These are phyloP conservation scores for Wickerhamomyces xylosicus DNA, from an alignment of 805 yeast species.

Conservation along the genomic window DNA sequence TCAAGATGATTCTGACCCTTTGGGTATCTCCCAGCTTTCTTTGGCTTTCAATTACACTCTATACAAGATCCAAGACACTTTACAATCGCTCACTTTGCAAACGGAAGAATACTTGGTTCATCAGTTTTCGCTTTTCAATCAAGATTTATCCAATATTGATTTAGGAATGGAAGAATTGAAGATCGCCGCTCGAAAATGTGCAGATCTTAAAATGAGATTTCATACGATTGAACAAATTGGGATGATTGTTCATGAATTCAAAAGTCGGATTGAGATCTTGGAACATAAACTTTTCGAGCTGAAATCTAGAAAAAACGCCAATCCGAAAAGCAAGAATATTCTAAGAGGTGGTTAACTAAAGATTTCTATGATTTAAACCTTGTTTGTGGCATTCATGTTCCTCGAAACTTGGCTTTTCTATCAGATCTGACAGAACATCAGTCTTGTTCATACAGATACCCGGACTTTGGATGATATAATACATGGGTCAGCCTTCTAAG, in stretches of 20 bases:
- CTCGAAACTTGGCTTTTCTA: too few species aligned
- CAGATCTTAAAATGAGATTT: constrained; percentile 39
- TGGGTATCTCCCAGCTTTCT: constrained; percentile 49
- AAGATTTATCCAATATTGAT: constrained; percentile 24
- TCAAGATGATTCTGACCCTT: constrained; percentile 42
- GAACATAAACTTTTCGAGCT: constrained; percentile 17
- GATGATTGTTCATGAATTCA: constrained; percentile 30
- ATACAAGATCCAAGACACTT: constrained; percentile 48
- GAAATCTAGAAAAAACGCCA: not conserved
- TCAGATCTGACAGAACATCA: too few species aligned
- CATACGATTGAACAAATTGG: constrained; percentile 38
- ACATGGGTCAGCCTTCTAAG: too few species aligned
- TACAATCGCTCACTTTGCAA: constrained; percentile 36
- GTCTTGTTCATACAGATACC: too few species aligned
- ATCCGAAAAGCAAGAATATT: not conserved
- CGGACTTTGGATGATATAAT: too few species aligned
- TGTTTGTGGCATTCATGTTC: too few species aligned
- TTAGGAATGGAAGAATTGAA: constrained; percentile 30
- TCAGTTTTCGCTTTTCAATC: constrained; percentile 14
- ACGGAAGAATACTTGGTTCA: constrained; percentile 20
- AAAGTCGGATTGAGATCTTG: constrained; percentile 22
- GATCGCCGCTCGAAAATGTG: constrained; percentile 31
- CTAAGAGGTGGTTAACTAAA: not conserved
- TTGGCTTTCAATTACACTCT: constrained; percentile 55
- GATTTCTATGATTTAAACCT: too few species aligned